Conservation (phyloP, 2,329 filamentous ascomycete species). For the Aspergillus floridensis region DNA sequence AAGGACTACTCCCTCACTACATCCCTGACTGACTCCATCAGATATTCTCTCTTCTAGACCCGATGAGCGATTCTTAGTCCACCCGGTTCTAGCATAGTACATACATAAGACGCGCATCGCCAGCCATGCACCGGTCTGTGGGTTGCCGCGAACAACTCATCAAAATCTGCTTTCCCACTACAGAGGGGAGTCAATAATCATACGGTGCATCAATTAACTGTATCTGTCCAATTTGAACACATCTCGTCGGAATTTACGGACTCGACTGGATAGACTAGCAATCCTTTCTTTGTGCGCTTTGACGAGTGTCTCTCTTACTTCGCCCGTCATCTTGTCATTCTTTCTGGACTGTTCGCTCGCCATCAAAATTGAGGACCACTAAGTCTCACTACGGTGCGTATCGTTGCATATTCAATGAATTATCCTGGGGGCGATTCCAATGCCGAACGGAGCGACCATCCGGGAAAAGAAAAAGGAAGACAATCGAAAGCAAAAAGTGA, state of each 20-base stretch:
- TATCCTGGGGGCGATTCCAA: slow-evolving; percentile 8
- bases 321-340: too few species aligned
- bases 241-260: too few species aligned
- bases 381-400: not conserved
- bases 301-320: too few species aligned
- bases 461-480: too few species aligned
- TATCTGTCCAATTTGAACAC: too few species aligned
- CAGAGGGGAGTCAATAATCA: too few species aligned
- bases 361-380: too few species aligned
- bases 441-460: not conserved
- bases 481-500: too few species aligned
- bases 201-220: too few species aligned
- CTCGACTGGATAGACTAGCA: too few species aligned
- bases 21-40: not conserved
- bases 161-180: not conserved
- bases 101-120: not conserved
- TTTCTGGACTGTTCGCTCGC: too few species aligned
- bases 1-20: not conserved
- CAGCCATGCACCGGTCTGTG: not conserved
- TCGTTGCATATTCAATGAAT: slow-evolving; percentile 13
- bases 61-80: not conserved
- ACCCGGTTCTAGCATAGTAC: not conserved
- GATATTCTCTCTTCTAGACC: not conserved
- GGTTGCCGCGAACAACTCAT: slow-evolving; percentile 5
- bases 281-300: too few species aligned